Evolutionary conservation across 1,284 basidiomycete species (phyloP).

Genomic region (Melampsora larici-populina): DNA sequence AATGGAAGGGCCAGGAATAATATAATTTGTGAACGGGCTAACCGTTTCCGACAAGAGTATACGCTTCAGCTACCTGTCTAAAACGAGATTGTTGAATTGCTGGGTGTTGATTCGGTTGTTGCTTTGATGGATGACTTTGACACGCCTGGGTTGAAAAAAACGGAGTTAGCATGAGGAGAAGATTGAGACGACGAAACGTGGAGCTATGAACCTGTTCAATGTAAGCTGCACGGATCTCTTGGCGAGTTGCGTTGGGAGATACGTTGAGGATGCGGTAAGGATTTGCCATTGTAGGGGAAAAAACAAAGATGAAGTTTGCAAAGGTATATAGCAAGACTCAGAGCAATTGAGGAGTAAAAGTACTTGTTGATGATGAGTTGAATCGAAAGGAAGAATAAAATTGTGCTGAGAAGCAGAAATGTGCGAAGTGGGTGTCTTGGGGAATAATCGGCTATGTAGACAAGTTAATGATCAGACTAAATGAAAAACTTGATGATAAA

Average conservation of each 20-base stretch:
- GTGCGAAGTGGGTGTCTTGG: too few relatives aligned
- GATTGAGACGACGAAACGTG: neutral
- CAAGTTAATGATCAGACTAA: too few relatives aligned
- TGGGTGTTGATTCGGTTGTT: neutral
- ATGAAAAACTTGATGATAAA: too few relatives aligned
- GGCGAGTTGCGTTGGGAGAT: neutral
- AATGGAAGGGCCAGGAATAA: neutral
- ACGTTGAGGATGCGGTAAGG: neutral
- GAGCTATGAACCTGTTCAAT: neutral
- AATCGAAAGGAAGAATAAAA: too few relatives aligned
- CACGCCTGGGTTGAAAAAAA: neutral
- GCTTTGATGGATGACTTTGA: neutral
- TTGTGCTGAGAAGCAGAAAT: too few relatives aligned
- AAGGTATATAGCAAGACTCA: too few relatives aligned
- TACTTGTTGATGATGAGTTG: too few relatives aligned
- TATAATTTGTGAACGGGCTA: neutral
- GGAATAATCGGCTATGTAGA: too few relatives aligned
- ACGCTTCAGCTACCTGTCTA: constrained; percentile 1
- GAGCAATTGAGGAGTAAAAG: too few relatives aligned
- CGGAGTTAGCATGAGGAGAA: neutral
- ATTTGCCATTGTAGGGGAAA: neutral
- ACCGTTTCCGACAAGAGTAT: constrained; percentile 7
- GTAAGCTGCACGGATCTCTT: neutral
- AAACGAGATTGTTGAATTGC: constrained; percentile 2
- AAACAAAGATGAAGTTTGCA: too few relatives aligned